Base-by-base conservation (phyloP, 225 moss, liverwort and hornwort genomes). In the Pleurozium schreberi region DNA sequence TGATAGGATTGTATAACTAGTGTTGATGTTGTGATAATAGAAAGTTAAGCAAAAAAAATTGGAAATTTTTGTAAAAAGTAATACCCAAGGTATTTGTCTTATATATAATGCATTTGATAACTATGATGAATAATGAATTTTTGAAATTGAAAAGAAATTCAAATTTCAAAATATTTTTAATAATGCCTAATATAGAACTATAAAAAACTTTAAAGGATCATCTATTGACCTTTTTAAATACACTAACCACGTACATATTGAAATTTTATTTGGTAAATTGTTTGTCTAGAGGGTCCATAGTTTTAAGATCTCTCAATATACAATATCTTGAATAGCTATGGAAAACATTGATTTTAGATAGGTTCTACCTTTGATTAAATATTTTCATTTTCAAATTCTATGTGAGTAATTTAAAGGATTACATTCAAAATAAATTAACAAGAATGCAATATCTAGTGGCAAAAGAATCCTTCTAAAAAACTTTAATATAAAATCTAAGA, bases 401-500 rank as follows among this genome's bases (percentile, higher is more conserved):
- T 0, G 6, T 16, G 26, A 25, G 1, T 38, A 10, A 55, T 22
- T 15, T 38, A 10, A 14, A 53, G 15, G 2, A 25, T 3, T 23
- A 16, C 0, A 55, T 55, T 25, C 5, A 38, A 77, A 77, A 25
- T 36, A 15, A 23, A 36, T 52, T 5, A 36, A 23, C 1, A 36
- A 77, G 6, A 38, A 53, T 52, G 9, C 3, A 38, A 14, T 23
- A 23, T 36, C 15, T 25, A 53, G 3, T 36, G 0, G 3, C 38
- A 0, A 38, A 38, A 25, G 0, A 55, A 16, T 38, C 15, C 15
- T 38, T 16, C 5, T 1, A 7, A 14, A 38, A 77, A 38, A 25
- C 0, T 25, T 0, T 38, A 9, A 38, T 55, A 2, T 6, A 15
- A 55, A 78, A 25, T 38, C 10, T 14, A 5, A 36, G 1, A 3